Base-by-base conservation (phyloP, 108 stramenopile genomes). In the Cyclostephanos tholiformis region DNA sequence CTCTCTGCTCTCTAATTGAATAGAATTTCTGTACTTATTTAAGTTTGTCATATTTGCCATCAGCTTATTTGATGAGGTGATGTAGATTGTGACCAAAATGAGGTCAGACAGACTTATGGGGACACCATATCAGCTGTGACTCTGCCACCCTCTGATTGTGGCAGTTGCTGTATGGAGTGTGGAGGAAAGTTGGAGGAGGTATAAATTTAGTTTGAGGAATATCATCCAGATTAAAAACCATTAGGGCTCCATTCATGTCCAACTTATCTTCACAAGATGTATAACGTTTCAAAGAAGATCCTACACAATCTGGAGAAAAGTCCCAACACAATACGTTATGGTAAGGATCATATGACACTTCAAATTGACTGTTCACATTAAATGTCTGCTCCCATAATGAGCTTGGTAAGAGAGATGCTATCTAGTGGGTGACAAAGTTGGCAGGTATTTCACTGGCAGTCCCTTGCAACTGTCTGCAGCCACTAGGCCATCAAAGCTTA, bases 321-420 rank as follows among this genome's bases (percentile, higher is more conserved):
- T 56, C 52, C 69, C 73, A 81, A 61, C 44, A 67, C 41, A 81
- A 29, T 8, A 71, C 52, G 36, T 81, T 65, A 4, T 65, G 64
- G 46, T 62, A 57, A 7, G 58, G 73, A 53, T 81, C 74, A 10
- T 53, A 81, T 0, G 80, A 70, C 32, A 75, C 55, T 23, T 71
- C 64, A 25, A 81, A 81, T 69, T 81, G 80, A 8, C 61, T 20
- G 39, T 81, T 69, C 10, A 81, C 48, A 11, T 52, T 32, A 53
- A 75, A 74, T 0, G 51, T 75, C 27, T 75, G 72, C 14, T 80
- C 79, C 79, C 72, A 80, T 16, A 67, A 69, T 0, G 79, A 80
- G n/a, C 44, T 65, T 5, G 72, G 79, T 16, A 72, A 80, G 5
- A 80, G 56, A 14, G 61, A 51, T 7, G 79, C 62, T 25, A 73